Base-by-base conservation (phyloP, 208 protist species). In the Wallacemonas sp. region DNA sequence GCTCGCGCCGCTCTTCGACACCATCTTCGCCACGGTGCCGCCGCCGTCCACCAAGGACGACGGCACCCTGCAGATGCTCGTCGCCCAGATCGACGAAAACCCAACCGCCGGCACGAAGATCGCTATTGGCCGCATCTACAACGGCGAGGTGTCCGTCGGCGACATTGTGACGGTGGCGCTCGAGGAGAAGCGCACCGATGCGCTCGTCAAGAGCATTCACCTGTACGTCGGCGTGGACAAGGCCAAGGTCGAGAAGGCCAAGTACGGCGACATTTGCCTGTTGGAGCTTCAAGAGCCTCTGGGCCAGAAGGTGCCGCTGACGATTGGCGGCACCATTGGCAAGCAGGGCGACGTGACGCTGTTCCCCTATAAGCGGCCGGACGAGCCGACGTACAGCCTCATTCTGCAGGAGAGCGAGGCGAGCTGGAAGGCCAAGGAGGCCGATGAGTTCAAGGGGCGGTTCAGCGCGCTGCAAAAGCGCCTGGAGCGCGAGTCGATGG, bases 301-400 rank as follows among this genome's bases (percentile, higher is more conserved):
- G 57, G 86, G 79, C 23, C 66, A 92, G 74, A 94, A 95, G 72
- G 74, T 96, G 36, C 93, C 93, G 3, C 76, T 97, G 49, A 91
- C 88, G 67, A 97, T 97, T 66, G 93, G 93, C 33, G 77, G 76
- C 63, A 96, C 93, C 3, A 79, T 97, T 29, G 90, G 87, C 36
- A 67, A 74, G 28, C 75, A 93, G 41, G 88, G 82, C 18, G 48
- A 76, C 12, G 84, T 95, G 22, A 72, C 87, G 33, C 65, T 87
- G 46, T 87, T 89, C 50, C 91, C 89, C 10, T 97, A 97, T 68
- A 85, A 83, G 49, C 89, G 92, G 55, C 95, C 98, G 8, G 98
- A 99, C 64, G 95, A 97, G 45, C 98, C 98, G 11, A 98, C 95
- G 3, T 97, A 96, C 76, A 90, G 84, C 36, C 84, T 98, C 29